These are phyloP conservation scores for Diaporthe ampelina DNA, from an alignment of 2,329 filamentous ascomycete species.

Conservation along the genomic window DNA sequence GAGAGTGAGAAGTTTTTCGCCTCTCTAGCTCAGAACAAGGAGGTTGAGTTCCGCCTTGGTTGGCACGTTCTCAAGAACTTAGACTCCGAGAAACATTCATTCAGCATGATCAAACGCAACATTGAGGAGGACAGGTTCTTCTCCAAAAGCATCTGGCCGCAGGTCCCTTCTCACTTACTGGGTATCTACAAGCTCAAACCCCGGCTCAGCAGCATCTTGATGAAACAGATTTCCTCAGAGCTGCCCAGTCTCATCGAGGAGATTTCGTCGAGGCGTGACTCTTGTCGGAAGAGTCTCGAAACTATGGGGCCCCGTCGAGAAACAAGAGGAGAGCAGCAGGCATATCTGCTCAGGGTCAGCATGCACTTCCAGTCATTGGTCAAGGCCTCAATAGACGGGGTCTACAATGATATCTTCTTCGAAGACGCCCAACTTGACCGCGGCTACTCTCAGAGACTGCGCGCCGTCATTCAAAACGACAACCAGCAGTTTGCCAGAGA, in stretches of 20 bases:
- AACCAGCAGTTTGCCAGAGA: conserved; percentile 27
- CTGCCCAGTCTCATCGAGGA: conserved; percentile 45
- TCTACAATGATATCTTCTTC: conserved; percentile 46
- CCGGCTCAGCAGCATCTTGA: conserved; percentile 41
- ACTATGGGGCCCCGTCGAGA: conserved; percentile 41
- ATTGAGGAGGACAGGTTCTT: conserved; percentile 42
- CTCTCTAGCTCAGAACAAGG: conserved; percentile 50
- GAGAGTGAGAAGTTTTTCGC: conserved; percentile 50
- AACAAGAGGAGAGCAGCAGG: conserved; percentile 46
- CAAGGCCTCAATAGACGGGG: conserved; percentile 48
- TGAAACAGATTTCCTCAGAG: conserved; percentile 45
- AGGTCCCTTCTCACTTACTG: conserved; percentile 50
- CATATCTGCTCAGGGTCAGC: conserved; percentile 50
- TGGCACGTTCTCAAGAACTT: conserved; percentile 63
- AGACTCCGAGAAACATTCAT: conserved; percentile 43
- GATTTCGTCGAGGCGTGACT: conserved; percentile 39
- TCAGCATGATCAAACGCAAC: conserved; percentile 42
- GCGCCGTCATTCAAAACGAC: conserved; percentile 35
- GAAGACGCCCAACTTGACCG: conserved; percentile 29
- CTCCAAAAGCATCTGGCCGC: conserved; percentile 49
- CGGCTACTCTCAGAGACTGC: conserved; percentile 31
- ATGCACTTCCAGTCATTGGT: conserved; percentile 45
- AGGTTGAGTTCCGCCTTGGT: conserved; percentile 44
- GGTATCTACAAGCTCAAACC: conserved; percentile 41
- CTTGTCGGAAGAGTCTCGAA: conserved; percentile 38